phyloP scores from a whole-genome alignment of 768 basidiomycete genomes.

The Chalciporus pseudorubinellus region DNA sequence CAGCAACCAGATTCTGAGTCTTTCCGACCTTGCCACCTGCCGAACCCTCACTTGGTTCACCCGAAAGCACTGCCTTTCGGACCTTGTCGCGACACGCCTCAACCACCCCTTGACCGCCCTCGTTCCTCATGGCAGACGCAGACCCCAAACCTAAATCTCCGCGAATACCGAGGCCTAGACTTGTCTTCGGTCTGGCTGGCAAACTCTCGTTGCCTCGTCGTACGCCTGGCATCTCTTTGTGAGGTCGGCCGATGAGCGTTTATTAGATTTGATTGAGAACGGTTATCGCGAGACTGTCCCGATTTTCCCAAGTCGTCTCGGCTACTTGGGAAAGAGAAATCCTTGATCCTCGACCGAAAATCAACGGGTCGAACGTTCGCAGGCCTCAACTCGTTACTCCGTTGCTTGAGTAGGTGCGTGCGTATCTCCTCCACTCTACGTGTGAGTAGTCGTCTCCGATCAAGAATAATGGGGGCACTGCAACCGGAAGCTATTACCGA shows the following conservation, averaged over 20 bases:
- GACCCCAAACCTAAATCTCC: conserved; percentile 24
- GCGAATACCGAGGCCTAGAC: conserved; percentile 8
- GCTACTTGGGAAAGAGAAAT: not conserved
- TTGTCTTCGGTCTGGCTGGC: not conserved
- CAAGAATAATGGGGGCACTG: not conserved
- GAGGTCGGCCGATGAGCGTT: conserved; percentile 4
- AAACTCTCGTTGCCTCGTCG: not conserved
- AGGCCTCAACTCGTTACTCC: not conserved
- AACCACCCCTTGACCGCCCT: conserved; percentile 22
- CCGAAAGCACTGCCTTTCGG: conserved; percentile 21
- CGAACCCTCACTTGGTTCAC: conserved; percentile 17
- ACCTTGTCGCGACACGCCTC: conserved; percentile 20
- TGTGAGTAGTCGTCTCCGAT: not conserved
- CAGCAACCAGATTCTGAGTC: not conserved
- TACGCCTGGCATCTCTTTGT: conserved; percentile 1
- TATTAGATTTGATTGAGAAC: not conserved
- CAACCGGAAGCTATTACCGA: not conserved
- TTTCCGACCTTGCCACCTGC: conserved; percentile 4
- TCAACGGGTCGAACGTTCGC: not conserved
- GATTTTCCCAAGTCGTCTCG: not conserved
- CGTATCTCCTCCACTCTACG: not conserved
- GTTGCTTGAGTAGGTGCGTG: not conserved
- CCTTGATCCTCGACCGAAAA: not conserved
- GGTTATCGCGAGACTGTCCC: not conserved
- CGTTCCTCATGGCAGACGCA: conserved; percentile 23